phyloP scores from a whole-genome alignment of 805 yeast genomes.

The Starmerella cellae region DNA sequence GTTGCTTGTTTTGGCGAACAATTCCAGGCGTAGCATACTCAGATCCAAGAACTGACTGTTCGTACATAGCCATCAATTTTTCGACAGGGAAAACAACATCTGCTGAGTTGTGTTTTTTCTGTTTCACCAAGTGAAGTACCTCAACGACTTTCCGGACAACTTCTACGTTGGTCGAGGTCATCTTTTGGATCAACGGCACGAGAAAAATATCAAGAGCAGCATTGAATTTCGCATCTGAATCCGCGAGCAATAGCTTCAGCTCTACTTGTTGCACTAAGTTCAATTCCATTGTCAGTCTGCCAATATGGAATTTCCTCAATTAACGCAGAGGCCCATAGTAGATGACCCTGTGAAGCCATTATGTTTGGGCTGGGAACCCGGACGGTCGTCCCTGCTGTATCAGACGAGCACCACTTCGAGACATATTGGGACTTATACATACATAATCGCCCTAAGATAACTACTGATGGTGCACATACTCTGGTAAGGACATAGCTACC shows the following conservation, averaged over 20 bases:
- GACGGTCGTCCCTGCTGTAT: too few relatives aligned
- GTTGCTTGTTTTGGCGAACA: conserved; percentile 9
- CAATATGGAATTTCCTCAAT: too few relatives aligned
- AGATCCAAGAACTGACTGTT: not conserved
- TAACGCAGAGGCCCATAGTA: too few relatives aligned
- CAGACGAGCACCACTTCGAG: too few relatives aligned
- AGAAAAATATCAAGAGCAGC: conserved; percentile 47
- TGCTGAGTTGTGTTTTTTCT: conserved; percentile 4
- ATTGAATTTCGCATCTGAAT: conserved; percentile 51
- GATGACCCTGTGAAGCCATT: too few relatives aligned
- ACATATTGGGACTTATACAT: too few relatives aligned
- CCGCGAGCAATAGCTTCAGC: conserved; percentile 41
- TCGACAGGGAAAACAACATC: conserved; percentile 40
- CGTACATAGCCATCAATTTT: conserved; percentile 35
- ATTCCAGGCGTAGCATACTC: not conserved
- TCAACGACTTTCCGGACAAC: conserved; percentile 59
- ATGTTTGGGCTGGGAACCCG: too few relatives aligned
- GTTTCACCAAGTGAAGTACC: conserved; percentile 51
- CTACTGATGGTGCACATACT: too few relatives aligned
- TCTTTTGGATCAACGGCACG: conserved; percentile 64
- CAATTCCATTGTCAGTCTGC: conserved; percentile 12
- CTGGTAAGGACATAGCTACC: too few relatives aligned
- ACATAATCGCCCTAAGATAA: too few relatives aligned
- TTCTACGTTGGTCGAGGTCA: conserved; percentile 52
- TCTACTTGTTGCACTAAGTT: conserved; percentile 13